Evolutionary conservation across 2,329 filamentous ascomycete genomes (phyloP).

Genomic region (Penicillium hesseltinei): DNA sequence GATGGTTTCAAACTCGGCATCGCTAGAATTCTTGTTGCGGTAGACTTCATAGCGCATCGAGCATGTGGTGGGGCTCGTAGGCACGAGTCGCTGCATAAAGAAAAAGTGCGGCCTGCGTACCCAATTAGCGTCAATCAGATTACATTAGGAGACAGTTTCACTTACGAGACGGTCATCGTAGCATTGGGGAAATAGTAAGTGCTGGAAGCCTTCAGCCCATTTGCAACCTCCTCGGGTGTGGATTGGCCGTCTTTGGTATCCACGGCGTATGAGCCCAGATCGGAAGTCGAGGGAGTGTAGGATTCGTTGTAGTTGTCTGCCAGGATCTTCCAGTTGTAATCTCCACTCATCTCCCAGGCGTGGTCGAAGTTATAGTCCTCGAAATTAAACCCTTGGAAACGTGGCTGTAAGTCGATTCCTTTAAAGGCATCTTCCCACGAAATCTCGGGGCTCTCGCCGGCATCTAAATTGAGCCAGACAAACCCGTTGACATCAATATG

Average conservation of each 20-base stretch:
- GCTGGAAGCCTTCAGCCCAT: constrained; percentile 41
- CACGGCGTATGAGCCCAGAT: constrained; percentile 55
- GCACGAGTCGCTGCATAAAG: constrained; percentile 63
- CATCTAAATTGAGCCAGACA: constrained; percentile 26
- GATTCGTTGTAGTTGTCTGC: constrained; percentile 46
- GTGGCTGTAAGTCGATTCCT: constrained; percentile 15
- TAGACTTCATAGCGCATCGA: constrained; percentile 64
- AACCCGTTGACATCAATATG: constrained; percentile 23
- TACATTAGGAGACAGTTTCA: neutral
- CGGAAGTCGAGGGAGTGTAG: constrained; percentile 43
- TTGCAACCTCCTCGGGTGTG: constrained; percentile 49
- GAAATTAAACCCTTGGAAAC: constrained; percentile 15
- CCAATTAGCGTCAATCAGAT: neutral
- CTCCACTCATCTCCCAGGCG: constrained; percentile 16
- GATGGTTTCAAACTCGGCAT: constrained; percentile 58
- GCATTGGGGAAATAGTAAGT: constrained; percentile 40
- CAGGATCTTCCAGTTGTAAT: constrained; percentile 26
- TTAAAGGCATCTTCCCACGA: constrained; percentile 21
- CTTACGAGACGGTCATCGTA: constrained; percentile 35
- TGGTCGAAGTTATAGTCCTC: constrained; percentile 23
- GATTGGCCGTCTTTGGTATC: constrained; percentile 43
- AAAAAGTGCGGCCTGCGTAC: constrained; percentile 53
- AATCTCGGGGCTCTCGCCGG: constrained; percentile 14
- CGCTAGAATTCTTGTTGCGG: constrained; percentile 57
- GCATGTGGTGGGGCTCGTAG: constrained; percentile 51